Percentiles rank a stretch among this genome's conserved stretches.
These are phyloP conservation scores for Colletotrichum theobromicola DNA, from an alignment of 2,329 filamentous ascomycete genomes.

Conservation along the genomic window DNA sequence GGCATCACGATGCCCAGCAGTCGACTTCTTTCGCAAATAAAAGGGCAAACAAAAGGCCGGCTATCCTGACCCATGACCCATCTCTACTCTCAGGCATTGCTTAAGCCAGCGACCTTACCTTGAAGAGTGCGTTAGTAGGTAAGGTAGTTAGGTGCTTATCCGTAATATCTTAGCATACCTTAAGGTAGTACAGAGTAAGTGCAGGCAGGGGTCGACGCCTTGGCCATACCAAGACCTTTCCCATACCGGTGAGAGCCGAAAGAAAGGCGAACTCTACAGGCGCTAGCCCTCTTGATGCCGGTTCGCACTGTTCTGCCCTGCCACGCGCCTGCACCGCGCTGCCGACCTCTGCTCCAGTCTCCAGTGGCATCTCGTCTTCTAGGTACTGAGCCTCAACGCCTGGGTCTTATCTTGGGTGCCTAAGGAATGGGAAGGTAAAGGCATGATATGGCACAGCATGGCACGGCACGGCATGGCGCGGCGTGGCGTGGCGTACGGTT, in stretches of 20 bases:
- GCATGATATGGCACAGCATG: background rate
- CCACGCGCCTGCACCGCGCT: background rate
- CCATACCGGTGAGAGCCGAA: conserved; percentile 9
- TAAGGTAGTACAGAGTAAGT: background rate
- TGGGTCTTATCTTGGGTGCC: too few species aligned
- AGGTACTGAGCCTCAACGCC: background rate
- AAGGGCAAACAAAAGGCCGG: background rate
- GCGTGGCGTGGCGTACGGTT: background rate
- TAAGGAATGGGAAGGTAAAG: too few species aligned
- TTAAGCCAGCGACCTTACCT: too few species aligned
- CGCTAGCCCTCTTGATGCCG: background rate
- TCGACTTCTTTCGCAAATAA: background rate
- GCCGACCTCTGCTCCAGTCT: background rate
- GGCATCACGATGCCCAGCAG: background rate
- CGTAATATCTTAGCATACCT: too few species aligned
- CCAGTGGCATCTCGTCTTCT: background rate
- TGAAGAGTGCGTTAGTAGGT: too few species aligned
- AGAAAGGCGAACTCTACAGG: background rate
- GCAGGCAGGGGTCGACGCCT: background rate
- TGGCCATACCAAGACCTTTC: background rate
- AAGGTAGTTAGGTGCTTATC: background rate
- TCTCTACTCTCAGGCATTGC: too few species aligned
- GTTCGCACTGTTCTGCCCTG: background rate
- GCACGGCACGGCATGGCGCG: background rate
- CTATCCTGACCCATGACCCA: background rate